These are phyloP conservation scores for Haplosporangium sp. DNA, from an alignment of 371 early-diverging fungal genomes.

Conservation along the genomic window DNA sequence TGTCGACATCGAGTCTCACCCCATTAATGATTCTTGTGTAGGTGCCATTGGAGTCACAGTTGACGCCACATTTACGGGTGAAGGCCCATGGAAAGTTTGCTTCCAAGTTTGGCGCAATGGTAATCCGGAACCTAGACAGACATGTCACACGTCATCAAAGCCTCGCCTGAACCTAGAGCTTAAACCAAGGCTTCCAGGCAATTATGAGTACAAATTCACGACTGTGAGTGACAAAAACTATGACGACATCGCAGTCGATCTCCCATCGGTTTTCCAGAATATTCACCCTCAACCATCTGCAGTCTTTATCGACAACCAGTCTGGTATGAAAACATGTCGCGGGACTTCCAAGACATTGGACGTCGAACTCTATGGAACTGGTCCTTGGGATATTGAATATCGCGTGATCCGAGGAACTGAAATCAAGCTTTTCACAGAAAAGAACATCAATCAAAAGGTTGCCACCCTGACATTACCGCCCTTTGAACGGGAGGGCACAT, in stretches of 20 bases:
- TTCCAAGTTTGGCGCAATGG: slow-evolving; percentile 36
- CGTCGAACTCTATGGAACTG: slow-evolving; percentile 38
- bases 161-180: slow-evolving; percentile 40
- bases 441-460: slow-evolving; percentile 19
- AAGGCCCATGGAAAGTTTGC: slow-evolving; percentile 48
- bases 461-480: slow-evolving; percentile 30
- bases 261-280: slow-evolving; percentile 41
- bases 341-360: slow-evolving; percentile 26
- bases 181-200: slow-evolving; percentile 39
- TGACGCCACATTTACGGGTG: slow-evolving; percentile 49
- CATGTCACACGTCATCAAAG: slow-evolving; percentile 38
- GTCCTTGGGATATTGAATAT: slow-evolving; percentile 51
- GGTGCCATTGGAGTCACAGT: slow-evolving; percentile 51
- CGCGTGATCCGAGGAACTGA: slow-evolving; percentile 32
- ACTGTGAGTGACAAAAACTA: slow-evolving; percentile 51
- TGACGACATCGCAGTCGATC: slow-evolving; percentile 13
- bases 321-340: slow-evolving; percentile 34
- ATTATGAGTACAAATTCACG: slow-evolving; percentile 39
- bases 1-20: slow-evolving; percentile 33
- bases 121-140: background rate
- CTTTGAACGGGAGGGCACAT: slow-evolving; percentile 44
- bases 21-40: slow-evolving; percentile 49
- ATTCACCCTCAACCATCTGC: slow-evolving; percentile 53
- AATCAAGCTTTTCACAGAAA: slow-evolving; percentile 21
- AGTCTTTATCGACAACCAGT: slow-evolving; percentile 12